Evolutionary conservation across 257 asterid species (phyloP).

Genomic region (Primulina eburnea): DNA sequence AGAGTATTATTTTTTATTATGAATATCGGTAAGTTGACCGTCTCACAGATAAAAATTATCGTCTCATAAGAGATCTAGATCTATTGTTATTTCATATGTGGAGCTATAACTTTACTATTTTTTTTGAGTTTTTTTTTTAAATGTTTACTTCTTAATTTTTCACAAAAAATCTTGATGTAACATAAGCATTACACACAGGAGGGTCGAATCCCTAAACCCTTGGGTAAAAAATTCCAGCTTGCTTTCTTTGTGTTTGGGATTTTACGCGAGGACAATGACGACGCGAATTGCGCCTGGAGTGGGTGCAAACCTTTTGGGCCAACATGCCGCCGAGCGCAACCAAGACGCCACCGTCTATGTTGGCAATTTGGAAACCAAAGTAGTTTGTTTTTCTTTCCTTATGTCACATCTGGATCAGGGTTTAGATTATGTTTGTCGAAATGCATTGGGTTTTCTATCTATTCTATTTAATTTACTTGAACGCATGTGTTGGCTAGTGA

Average conservation of each 20-base stretch:
- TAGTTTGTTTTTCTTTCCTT: constrained; percentile 14
- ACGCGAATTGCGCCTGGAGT: constrained; percentile 95
- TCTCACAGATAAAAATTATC: no score
- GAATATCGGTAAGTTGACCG: no score
- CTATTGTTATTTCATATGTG: no score
- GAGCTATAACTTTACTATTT: no score
- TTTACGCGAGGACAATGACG: constrained; percentile 43
- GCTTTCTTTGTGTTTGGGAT: background rate
- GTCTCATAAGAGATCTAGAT: no score
- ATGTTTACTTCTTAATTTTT: no score
- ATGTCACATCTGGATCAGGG: constrained; percentile 3
- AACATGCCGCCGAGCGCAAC: constrained; percentile 97
- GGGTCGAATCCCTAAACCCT: background rate
- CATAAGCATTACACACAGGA: no score
- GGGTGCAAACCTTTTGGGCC: constrained; percentile 92
- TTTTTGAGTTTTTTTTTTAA: no score
- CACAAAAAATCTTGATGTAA: no score
- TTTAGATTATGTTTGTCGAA: constrained; percentile 12
- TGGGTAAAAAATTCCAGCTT: background rate
- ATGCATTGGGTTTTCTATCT: constrained; percentile 16
- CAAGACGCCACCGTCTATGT: constrained; percentile 95
- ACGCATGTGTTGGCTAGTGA: no score
- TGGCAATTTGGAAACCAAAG: constrained; percentile 86
- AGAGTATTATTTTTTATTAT: no score
- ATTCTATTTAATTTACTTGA: background rate